A percentile compares a stretch with the other conserved stretches of the same genome.
Evolutionary conservation across 495 filamentous ascomycete species (phyloP).

Genomic region (Durotheca rogersii): DNA sequence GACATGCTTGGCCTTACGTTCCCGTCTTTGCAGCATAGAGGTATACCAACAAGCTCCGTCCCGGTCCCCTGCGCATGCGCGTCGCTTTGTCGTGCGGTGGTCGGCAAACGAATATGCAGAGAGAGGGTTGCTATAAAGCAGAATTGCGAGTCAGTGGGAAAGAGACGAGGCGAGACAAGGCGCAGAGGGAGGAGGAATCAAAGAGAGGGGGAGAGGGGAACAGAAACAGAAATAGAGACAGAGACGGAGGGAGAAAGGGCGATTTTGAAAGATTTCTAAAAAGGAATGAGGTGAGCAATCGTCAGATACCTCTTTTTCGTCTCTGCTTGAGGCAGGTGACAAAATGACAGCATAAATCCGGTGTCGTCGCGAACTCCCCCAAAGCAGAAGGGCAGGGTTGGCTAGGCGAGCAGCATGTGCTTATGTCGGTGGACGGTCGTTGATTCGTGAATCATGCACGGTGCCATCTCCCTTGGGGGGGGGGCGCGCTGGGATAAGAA

Average conservation of each 20-base stretch:
- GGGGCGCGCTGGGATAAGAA: not conserved
- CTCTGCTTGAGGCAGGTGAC: too few relatives aligned
- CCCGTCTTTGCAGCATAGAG: constrained; percentile 19
- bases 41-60: constrained; percentile 6
- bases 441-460: not conserved
- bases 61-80: constrained; percentile 12
- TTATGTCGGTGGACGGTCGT: not conserved
- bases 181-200: not conserved
- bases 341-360: too few relatives aligned
- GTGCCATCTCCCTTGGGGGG: not conserved
- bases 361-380: not conserved
- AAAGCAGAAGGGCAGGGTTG: not conserved
- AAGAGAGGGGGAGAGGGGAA: not conserved
- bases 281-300: too few relatives aligned
- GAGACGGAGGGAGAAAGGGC: not conserved
- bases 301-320: too few relatives aligned
- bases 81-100: constrained; percentile 15
- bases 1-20: constrained; percentile 33
- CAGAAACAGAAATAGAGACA: not conserved
- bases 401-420: too few relatives aligned
- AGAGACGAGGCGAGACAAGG: too few relatives aligned
- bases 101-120: constrained; percentile 3
- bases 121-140: not conserved
- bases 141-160: not conserved
- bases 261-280: too few relatives aligned